A percentile compares a stretch with the other conserved stretches of the same genome.
These are phyloP conservation scores for Podospora pseudopauciseta DNA, from an alignment of 495 filamentous ascomycete genomes.

Conservation along the genomic window DNA sequence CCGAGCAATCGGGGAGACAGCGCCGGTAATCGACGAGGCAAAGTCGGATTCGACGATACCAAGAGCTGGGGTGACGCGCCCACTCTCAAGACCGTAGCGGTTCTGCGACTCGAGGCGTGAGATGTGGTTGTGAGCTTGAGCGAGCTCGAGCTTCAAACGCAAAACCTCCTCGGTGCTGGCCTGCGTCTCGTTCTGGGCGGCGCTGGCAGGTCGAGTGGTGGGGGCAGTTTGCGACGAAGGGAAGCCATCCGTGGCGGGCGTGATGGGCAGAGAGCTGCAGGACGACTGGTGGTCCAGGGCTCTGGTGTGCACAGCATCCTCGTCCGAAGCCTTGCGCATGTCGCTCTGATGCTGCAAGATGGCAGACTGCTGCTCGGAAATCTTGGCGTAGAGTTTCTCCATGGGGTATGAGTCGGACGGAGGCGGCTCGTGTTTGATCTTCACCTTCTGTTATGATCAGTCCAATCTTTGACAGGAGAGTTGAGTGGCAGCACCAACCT, in stretches of 20 bases:
- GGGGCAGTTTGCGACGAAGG: constrained; percentile 40
- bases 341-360: constrained; percentile 52
- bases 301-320: constrained; percentile 33
- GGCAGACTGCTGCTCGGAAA: constrained; percentile 62
- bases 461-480: neutral
- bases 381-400: constrained; percentile 61
- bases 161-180: constrained; percentile 42
- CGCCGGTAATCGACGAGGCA: constrained; percentile 12
- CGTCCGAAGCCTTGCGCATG: constrained; percentile 42
- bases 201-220: constrained; percentile 45
- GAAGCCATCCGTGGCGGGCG: constrained; percentile 54
- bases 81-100: constrained; percentile 47
- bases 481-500: constrained; percentile 31
- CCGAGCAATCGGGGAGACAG: constrained; percentile 25
- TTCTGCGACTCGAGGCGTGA: constrained; percentile 73
- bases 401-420: constrained; percentile 43
- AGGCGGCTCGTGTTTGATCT: constrained; percentile 43
- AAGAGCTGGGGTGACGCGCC: constrained; percentile 23
- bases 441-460: constrained; percentile 47
- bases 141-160: constrained; percentile 67
- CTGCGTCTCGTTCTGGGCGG: constrained; percentile 32
- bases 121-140: constrained; percentile 74
- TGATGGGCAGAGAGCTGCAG: constrained; percentile 53
- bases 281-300: constrained; percentile 47
- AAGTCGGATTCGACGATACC: constrained; percentile 32